Base-by-base conservation (phyloP, 192 early-diverging fungal species). In the Coemansia sp. region DNA sequence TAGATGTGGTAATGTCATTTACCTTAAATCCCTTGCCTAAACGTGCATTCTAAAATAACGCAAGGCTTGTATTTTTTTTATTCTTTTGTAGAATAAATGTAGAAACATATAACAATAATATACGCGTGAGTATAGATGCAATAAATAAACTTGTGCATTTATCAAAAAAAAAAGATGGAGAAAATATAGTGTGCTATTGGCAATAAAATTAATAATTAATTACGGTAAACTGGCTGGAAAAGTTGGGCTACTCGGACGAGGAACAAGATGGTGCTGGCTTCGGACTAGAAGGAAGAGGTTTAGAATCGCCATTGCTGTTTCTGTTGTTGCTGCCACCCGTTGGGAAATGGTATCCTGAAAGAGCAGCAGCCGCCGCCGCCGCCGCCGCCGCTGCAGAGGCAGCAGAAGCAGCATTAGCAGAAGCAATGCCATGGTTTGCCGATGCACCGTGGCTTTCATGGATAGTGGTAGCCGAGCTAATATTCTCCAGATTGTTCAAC, bases 391-490 rank as follows among this genome's bases (percentile, higher is more conserved):
- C 39, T 7, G 38, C 22, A 28, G 22, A 28, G 22, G 22, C 8
- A 48, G 45, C 5, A 41, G 39, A 41, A 33, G 9, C 33, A 17
- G 52, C 14, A 9, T 18, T 11, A 11, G 32, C 33, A n/a, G 34
- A 12, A 4, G 34, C 35, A 0, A 34, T 15, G 17, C 34, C 57
- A 15, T 32, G 5, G 17, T 33, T 36, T 33, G 55, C 32, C 12
- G 57, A 14, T n/a, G 35, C 3, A 11, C 57, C 35, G 37, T 45
- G 35, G 37, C 39, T 65, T n/a, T 78, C 80, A 36, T 83, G 72
- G 59, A 83, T 70, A 4, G 80, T 83, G 12, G 75, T 74, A 4
- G 80, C 62, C 8, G 80, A 78, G 20, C 75, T 83, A 2, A 73
- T 71, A 39, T 76, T 69, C 51, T 76, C 79, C 14, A 75, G 38